Evolutionary conservation across 225 moss, liverwort and hornwort species (phyloP).

Genomic region (Rhytidiadelphus loreus): DNA sequence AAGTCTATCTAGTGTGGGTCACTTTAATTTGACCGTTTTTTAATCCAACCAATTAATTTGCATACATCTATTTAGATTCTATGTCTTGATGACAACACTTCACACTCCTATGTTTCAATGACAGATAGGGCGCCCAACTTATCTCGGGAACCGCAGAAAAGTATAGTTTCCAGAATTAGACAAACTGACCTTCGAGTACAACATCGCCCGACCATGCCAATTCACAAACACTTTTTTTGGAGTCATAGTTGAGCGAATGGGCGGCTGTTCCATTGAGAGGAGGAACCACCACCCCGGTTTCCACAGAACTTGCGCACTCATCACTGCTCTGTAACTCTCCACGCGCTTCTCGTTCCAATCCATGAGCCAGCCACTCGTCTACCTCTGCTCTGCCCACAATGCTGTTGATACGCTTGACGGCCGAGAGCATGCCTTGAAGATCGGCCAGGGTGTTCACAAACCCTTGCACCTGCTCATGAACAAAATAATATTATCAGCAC

Average conservation of each 20-base stretch:
- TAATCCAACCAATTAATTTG: background rate
- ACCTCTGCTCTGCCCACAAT: slow-evolving; percentile 70
- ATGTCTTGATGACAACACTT: background rate
- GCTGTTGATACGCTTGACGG: slow-evolving; percentile 69
- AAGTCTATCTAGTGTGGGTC: background rate
- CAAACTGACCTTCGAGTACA: slow-evolving; percentile 64
- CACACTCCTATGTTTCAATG: background rate
- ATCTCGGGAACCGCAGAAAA: background rate
- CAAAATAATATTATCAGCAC: background rate
- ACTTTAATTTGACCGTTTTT: background rate
- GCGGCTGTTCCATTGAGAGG: slow-evolving; percentile 17
- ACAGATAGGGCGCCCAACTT: background rate
- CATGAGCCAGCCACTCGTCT: slow-evolving; percentile 88
- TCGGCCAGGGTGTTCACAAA: slow-evolving; percentile 93
- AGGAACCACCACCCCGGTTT: slow-evolving; percentile 12
- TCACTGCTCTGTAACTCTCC: slow-evolving; percentile 46
- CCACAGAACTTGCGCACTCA: slow-evolving; percentile 30
- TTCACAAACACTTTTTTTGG: slow-evolving; percentile 51
- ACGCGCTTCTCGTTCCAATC: slow-evolving; percentile 68
- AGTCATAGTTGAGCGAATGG: slow-evolving; percentile 27
- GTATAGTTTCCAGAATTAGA: background rate
- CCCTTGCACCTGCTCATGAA: slow-evolving; percentile 76
- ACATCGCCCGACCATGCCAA: slow-evolving; percentile 97
- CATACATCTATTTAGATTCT: background rate
- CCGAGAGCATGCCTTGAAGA: slow-evolving; percentile 65